Base-by-base conservation (phyloP, 352 stramenopile species). In the Globisporangium echinulatum region DNA sequence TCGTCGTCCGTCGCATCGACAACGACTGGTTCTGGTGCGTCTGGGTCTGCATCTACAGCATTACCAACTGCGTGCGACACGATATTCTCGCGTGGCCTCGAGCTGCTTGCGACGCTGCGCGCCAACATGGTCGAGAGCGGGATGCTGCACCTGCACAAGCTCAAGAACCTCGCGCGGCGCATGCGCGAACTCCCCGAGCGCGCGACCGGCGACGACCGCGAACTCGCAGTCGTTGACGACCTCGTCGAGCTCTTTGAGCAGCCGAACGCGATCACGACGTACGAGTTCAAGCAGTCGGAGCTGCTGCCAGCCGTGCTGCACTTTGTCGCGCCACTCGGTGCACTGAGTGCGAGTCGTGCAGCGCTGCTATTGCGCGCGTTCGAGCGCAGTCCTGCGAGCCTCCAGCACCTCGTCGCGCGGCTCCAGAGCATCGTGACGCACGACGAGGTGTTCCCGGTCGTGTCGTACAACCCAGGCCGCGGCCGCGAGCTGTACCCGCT, bases 271-370 rank as follows among this genome's bases (percentile, higher is more conserved):
- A 88, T 94, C 49, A 94, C 85, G 19, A 86, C 80, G 0, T 89
- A 90, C 39, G 85, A 94, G 52, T 90, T 94, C 62, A 92, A 90
- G 54, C 83, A 91, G 43, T 94, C 83, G 2, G 70, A 84, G 49
- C 62, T 94, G 1, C 69, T 94, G 7, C 74, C 80, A 37, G 77
- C 82, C 1, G 62, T 94, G 46, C 61, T 90, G 37, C 56, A 73
- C 8, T 90, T 80, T 48, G 38, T 92, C 6, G 68, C 72, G 4
- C 72, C 78, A 3, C 52, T 63, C 1, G 63, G 56, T 9, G 56
- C 70, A 10, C n/a, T 79, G 3, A 59, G 85, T 43, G 68, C 79
- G 57, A 49, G 56, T 40, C 60, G 77, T 59, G 59, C 74, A 19
- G 59, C 54, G 33, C 42, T 68, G 43, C 43, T 92, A 46, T 66